phyloP scores from a whole-genome alignment of 805 yeast genomes.

The Kodamaea kakaduensis region DNA sequence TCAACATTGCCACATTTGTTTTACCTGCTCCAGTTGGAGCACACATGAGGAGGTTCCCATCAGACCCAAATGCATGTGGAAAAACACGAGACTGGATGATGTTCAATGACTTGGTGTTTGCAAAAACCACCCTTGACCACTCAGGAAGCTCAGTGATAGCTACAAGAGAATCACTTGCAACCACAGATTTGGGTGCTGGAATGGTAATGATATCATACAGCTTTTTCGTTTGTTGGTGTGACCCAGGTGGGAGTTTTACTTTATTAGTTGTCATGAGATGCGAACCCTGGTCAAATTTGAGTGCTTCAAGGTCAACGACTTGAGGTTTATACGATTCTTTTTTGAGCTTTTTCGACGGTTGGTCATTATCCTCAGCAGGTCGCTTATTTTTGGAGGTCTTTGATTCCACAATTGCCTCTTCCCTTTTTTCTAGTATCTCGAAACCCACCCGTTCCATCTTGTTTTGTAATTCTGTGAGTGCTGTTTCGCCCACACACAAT shows the following conservation, averaged over 20 bases:
- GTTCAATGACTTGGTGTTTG: constrained; percentile 66
- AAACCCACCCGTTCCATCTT: constrained; percentile 46
- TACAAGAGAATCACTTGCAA: constrained; percentile 44
- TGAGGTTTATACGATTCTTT: constrained; percentile 37
- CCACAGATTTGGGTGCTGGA: constrained; percentile 73
- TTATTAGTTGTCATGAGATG: constrained; percentile 63
- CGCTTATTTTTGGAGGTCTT: constrained; percentile 6
- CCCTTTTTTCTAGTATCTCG: constrained; percentile 12
- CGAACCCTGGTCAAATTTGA: constrained; percentile 69
- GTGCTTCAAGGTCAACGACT: constrained; percentile 57
- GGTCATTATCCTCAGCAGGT: constrained; percentile 10
- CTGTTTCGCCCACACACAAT: constrained; percentile 16
- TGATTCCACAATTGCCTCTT: constrained; percentile 18
- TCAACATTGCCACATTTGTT: constrained; percentile 90
- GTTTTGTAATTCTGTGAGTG: constrained; percentile 30
- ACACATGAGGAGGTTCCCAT: constrained; percentile 74
- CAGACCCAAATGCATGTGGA: constrained; percentile 70
- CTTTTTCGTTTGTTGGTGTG: constrained; percentile 68
- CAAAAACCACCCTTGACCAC: constrained; percentile 78
- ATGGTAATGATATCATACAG: constrained; percentile 84
- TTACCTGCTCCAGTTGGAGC: constrained; percentile 99
- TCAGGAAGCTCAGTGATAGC: constrained; percentile 62
- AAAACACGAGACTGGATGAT: constrained; percentile 79
- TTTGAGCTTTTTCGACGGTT: constrained; percentile 9
- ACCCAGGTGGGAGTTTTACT: constrained; percentile 76